Evolutionary conservation across 768 basidiomycete species (phyloP), one percentile per base, ranked within the genome.

Genomic region (Dictyophora rubrovolvata): DNA sequence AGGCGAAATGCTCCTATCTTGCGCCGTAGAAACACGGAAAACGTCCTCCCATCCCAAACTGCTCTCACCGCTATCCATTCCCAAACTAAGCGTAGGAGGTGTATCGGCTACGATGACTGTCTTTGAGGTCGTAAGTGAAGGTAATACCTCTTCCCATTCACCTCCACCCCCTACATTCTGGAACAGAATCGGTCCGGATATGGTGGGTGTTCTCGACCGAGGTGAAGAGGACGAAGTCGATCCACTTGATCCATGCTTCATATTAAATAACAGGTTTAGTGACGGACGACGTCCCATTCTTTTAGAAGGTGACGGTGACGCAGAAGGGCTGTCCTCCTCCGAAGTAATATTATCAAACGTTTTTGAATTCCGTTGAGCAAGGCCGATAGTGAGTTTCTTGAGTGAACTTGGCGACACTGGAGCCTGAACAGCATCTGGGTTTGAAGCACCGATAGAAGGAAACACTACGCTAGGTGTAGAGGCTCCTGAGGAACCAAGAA

Each of bases 191-290:
- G 50, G 50, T 9, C 55, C 50, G 20, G 61, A 61, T 51, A 59
- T 61, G 16, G 55, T 61, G 22, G 61, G 60, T 18, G 55, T 62
- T 18, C 56, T 56, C 5, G 55, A 56, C 22, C 57, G 57, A 21
- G 63, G 58, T 8, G 42, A 42, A 42, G 42, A 42, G 12, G 42
- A 14, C n/a, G 63, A 63, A 18, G 63, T 56, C 34, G 63, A 59
- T 21, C 49, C 55, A 18, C 28, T 56, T 42, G 63, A 59, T 28
- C 50, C 35, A 33, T 51, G 54, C 34, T 60, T 55, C 28, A 52
- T 5, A 33, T 56, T 54, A 35, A 56, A 58, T 48, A 50, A 53
- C 20, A 46, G 35, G 22, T 60, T 51, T 18, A 59, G 42, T 18
- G 22, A 60, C 7, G 50, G 53, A 5, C 49, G 60, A 23, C 55